Base-by-base conservation (phyloP, 169 alveolate genomes). In the Babesia bigemina region DNA sequence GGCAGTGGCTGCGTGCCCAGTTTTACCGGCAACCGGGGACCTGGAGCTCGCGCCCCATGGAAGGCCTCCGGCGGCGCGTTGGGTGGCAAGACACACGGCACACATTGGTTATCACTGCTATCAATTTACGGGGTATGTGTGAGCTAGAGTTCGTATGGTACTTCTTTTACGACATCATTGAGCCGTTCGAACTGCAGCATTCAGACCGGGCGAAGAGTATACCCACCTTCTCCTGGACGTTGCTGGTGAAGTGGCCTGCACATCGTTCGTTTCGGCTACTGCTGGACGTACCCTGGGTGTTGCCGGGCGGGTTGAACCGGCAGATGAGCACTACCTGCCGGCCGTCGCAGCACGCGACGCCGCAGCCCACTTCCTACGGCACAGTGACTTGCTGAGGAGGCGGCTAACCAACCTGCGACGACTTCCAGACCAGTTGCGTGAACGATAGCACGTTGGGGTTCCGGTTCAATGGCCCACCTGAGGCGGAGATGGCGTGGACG, bases 381-480 rank as follows among this genome's bases (percentile, higher is more conserved):
- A 45, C 24, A 39, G 9, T 47, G 26, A 9, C 63, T 26, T 6
- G 12, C 0, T 16, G 21, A 19, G 29, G 17, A 44, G n/a, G 17
- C 53, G 6, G 28, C n/a, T 3, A 47, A 42, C 63, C 12, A 29
- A 83, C 90, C 90, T 42, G 66, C 12, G 86, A 66, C 10, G 73
- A 58, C 56, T 45, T 36, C 86, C 86, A 73, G 11, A 83, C 66
- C 14, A 83, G 36, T 48, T 83, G 86, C 45, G 90, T 83, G 50
- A 83, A 83, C 8, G 85, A 69, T 28, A 83, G 45, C 26, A 75
- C 81, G 65, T 83, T 83, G 21, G 85, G 85, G 67, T 83, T 83
- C 58, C 90, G 73, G 42, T 65, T 73, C 17, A 33, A 13, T 4
- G 73, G 83, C 16, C 86, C 86, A 4, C 81, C 87, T 69, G 74